Evolutionary conservation across 345 rosid species (phyloP).

Genomic region (Atalantia buxifolia): DNA sequence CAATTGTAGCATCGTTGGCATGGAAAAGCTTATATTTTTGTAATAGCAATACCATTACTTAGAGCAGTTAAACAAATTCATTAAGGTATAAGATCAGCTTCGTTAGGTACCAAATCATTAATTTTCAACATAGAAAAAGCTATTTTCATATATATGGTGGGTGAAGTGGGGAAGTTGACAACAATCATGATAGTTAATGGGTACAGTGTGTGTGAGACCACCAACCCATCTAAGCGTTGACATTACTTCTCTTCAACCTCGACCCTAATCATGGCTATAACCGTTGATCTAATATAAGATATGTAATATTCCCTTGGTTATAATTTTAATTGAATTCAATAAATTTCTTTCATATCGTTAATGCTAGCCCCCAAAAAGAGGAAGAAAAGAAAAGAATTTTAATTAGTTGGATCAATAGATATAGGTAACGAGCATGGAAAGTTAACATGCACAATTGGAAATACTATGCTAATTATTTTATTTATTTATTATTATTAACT

Average conservation of each 20-base stretch:
- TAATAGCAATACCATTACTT: not conserved
- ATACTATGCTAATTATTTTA: too few relatives aligned
- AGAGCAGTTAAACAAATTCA: not conserved
- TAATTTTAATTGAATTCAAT: too few relatives aligned
- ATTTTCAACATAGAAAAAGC: not conserved
- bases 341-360: not conserved
- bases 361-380: too few relatives aligned
- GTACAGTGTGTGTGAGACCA: slow-evolving; percentile 11
- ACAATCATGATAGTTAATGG: slow-evolving; percentile 21
- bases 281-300: not conserved
- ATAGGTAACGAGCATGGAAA: too few relatives aligned
- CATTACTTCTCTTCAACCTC: slow-evolving; percentile 6
- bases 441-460: too few relatives aligned
- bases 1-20: slow-evolving; percentile 3
- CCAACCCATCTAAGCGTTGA: slow-evolving; percentile 15
- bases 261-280: slow-evolving; percentile 1
- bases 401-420: too few relatives aligned
- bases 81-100: slow-evolving; percentile 16
- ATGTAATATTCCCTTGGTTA: not conserved
- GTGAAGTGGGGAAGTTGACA: slow-evolving; percentile 31
- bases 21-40: not conserved
- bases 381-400: too few relatives aligned
- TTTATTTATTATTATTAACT: too few relatives aligned
- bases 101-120: slow-evolving; percentile 3
- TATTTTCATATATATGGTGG: slow-evolving; percentile 5